phyloP scores from a whole-genome alignment of 129 eudicot species.

The Flaveria trinervia region DNA sequence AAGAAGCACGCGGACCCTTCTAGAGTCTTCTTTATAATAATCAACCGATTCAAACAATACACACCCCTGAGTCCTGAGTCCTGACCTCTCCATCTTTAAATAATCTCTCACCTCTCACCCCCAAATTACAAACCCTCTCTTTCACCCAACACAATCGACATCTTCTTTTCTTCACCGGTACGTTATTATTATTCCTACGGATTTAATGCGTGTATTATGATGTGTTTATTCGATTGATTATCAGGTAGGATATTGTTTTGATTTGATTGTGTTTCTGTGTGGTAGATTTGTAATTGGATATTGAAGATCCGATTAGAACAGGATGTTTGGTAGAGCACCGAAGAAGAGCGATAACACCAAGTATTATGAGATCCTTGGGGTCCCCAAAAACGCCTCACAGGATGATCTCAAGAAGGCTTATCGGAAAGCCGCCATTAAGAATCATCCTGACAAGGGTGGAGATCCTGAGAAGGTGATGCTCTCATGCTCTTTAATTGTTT shows the following conservation, averaged over 20 bases:
- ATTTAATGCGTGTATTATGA: too few relatives aligned
- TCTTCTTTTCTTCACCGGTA: slow-evolving; percentile 17
- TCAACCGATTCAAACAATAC: slow-evolving; percentile 10
- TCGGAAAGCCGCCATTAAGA: slow-evolving; percentile 71
- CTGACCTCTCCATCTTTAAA: not conserved
- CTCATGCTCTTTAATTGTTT: not conserved
- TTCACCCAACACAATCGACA: slow-evolving; percentile 3
- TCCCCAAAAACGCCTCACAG: slow-evolving; percentile 53
- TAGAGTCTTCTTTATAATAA: slow-evolving; percentile 28
- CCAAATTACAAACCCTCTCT: slow-evolving; percentile 18
- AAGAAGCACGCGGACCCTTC: slow-evolving; percentile 23
- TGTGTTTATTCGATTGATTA: not conserved
- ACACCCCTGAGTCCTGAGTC: too few relatives aligned
- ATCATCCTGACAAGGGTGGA: slow-evolving; percentile 84
- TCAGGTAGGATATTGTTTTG: not conserved
- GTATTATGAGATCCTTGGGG: slow-evolving; percentile 76
- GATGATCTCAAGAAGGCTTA: slow-evolving; percentile 82
- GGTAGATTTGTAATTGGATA: slow-evolving; percentile 23
- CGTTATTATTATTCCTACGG: not conserved
- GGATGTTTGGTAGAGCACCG: slow-evolving; percentile 75
- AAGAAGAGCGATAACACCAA: slow-evolving; percentile 70
- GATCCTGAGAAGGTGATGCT: slow-evolving; percentile 70
- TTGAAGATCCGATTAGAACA: slow-evolving; percentile 13
- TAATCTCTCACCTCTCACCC: not conserved
- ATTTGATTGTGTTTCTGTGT: not conserved